A percentile compares a stretch with the other conserved stretches of the same genome.
phyloP scores from a whole-genome alignment of 176 grass and related monocot genomes.

The Guadua angustifolia region DNA sequence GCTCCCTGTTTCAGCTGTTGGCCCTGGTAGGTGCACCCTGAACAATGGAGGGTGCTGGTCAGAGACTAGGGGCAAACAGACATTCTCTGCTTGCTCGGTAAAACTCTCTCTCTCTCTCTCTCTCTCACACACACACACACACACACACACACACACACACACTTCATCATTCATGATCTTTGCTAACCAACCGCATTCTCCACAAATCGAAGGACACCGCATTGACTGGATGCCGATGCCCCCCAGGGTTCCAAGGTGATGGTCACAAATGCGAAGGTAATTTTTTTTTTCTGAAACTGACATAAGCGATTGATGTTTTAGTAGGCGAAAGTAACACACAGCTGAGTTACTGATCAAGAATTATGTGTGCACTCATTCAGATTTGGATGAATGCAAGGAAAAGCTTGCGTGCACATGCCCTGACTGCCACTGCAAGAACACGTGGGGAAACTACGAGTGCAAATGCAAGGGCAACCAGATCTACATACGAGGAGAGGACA shows the following conservation, averaged over 20 bases:
- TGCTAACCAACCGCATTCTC: not conserved
- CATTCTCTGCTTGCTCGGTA: slow-evolving; percentile 88
- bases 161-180: not conserved
- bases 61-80: slow-evolving; percentile 48
- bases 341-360: not conserved
- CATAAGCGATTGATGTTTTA: not conserved
- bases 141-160: not conserved
- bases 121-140: not conserved
- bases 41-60: slow-evolving; percentile 92
- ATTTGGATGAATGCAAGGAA: slow-evolving; percentile 83
- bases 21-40: slow-evolving; percentile 75
- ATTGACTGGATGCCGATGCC: slow-evolving; percentile 69
- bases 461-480: slow-evolving; percentile 80
- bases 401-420: slow-evolving; percentile 94
- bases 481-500: slow-evolving; percentile 84
- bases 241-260: slow-evolving; percentile 74
- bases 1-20: slow-evolving; percentile 56
- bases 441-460: slow-evolving; percentile 91
- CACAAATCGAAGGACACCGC: slow-evolving; percentile 48
- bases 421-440: slow-evolving; percentile 91
- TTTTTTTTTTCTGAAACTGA: not conserved
- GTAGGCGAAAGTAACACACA: not conserved
- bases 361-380: slow-evolving; percentile 35
- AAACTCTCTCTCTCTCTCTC: no score
- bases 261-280: slow-evolving; percentile 79